A percentile compares a stretch with the other conserved stretches of the same genome.
These are phyloP conservation scores for Neurospora tetraspora DNA, from an alignment of 495 filamentous ascomycete genomes.

Conservation along the genomic window DNA sequence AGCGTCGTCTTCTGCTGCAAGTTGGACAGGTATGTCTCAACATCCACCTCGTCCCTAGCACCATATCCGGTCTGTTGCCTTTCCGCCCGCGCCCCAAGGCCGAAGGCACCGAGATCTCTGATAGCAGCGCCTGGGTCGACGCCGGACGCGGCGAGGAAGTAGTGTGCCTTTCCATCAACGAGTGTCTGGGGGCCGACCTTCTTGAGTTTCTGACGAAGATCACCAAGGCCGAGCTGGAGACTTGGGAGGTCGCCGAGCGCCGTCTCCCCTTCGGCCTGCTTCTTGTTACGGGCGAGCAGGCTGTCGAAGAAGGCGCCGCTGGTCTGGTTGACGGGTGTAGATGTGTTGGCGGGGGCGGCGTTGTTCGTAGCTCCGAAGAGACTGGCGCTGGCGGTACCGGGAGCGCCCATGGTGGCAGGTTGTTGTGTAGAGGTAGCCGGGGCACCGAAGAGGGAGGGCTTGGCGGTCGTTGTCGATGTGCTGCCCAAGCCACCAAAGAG, in stretches of 20 bases:
- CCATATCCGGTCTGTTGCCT: slow-evolving; percentile 10
- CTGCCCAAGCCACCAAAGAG: slow-evolving; percentile 1
- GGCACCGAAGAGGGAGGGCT: slow-evolving; percentile 14
- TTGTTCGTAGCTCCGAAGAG: slow-evolving; percentile 8
- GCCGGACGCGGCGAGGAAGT: slow-evolving; percentile 83
- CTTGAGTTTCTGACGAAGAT: slow-evolving; percentile 74
- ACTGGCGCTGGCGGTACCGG: slow-evolving; percentile 1
- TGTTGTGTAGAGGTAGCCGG: slow-evolving; percentile 3
- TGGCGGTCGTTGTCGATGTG: slow-evolving; percentile 7
- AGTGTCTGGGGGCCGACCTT: slow-evolving; percentile 55
- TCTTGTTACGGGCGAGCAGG: slow-evolving; percentile 66
- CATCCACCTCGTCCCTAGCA: slow-evolving; percentile 52
- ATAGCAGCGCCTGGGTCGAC: slow-evolving; percentile 68
- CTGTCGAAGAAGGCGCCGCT: slow-evolving; percentile 74
- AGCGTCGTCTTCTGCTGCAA: slow-evolving; percentile 84
- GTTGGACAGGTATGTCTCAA: slow-evolving; percentile 70
- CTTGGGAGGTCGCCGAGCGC: slow-evolving; percentile 50
- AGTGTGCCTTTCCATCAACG: slow-evolving; percentile 63
- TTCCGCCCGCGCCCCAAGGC: slow-evolving; percentile 29
- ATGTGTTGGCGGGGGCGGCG: slow-evolving; percentile 1
- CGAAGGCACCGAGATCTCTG: slow-evolving; percentile 58
- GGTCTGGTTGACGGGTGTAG: slow-evolving; percentile 9
- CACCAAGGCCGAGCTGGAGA: slow-evolving; percentile 75
- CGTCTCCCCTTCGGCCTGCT: slow-evolving; percentile 45
- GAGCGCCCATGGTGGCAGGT: background rate